Percentiles rank a stretch among this genome's conserved stretches.
Conservation (phyloP, 805 yeast genomes). For the Yamadazyma sp. region DNA sequence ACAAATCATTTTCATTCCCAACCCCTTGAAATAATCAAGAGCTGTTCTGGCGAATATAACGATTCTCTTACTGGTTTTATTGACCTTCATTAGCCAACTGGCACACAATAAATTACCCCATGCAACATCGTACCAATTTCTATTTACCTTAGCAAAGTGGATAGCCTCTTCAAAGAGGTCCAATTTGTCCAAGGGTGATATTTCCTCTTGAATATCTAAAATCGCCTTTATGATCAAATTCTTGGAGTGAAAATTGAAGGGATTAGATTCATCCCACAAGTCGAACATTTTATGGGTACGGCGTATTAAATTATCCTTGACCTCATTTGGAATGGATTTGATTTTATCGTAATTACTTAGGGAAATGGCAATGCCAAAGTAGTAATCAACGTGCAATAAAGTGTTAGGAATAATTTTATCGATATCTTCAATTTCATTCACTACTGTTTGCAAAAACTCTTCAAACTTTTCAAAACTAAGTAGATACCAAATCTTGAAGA, state of each 20-base stretch:
- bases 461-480: slow-evolving; percentile 15
- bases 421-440: slow-evolving; percentile 16
- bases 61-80: slow-evolving; percentile 29
- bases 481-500: slow-evolving; percentile 11
- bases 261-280: slow-evolving; percentile 34
- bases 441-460: slow-evolving; percentile 15
- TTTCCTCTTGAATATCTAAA: slow-evolving; percentile 14
- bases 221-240: slow-evolving; percentile 32
- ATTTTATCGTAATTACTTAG: slow-evolving; percentile 11
- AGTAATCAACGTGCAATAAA: slow-evolving; percentile 20
- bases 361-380: slow-evolving; percentile 10
- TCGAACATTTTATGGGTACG: slow-evolving; percentile 22
- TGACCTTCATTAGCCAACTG: slow-evolving; percentile 27
- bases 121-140: slow-evolving; percentile 37
- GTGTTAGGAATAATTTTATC: slow-evolving; percentile 21
- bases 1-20: slow-evolving; percentile 24
- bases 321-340: slow-evolving; percentile 6
- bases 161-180: slow-evolving; percentile 47
- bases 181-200: slow-evolving; percentile 29
- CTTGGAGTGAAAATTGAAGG: slow-evolving; percentile 38
- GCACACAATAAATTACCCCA: slow-evolving; percentile 42
- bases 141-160: slow-evolving; percentile 29
- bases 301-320: slow-evolving; percentile 19
- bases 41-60: slow-evolving; percentile 36
- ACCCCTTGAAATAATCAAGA: slow-evolving; percentile 25